Evolutionary conservation across 1,139 yeast genomes (phyloP), one percentile per base, ranked within the genome.

Genomic region (Saccharomyces hybrid): DNA sequence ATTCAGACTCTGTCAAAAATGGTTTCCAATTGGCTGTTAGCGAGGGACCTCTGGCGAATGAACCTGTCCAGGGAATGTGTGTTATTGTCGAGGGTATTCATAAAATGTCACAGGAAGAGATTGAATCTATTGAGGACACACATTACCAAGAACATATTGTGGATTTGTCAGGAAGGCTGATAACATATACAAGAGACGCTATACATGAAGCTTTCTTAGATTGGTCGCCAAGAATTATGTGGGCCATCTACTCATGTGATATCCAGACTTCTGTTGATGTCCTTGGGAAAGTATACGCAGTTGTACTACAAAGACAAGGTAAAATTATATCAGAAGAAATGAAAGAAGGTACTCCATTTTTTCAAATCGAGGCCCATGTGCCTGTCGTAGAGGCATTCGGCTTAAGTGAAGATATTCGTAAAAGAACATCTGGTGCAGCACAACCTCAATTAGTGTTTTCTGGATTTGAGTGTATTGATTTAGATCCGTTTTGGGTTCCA

Each of bases 401-500:
- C 1, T 90, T 95, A 65, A 84, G 96, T 52, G 98, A 93, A 64
- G 98, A 93, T 62, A 88, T 95, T 51, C 78, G 99, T 58, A 93
- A 90, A 73, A 82, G 82, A 63, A 91, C 99, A 0, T 88, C 97
- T 0, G 99, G 99, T 54, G 96, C 97, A 4, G 99, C 99, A 2
- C 87, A 89, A 66, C 99, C 99, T 0, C 99, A 93, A 71, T 77
- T 95, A 56, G 88, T 91, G 5, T 93, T 93, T 66, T 81, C 86
- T 49, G 99, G 99, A 1, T 95, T 80, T 69, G 95, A 90, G 64
- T 75, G 84, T 59, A 79, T 91, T 52, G 96, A 89, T 59, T 81
- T 87, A 61, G 98, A 95, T 74, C 99, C 99, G 46, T 95, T 86
- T 77, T 95, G 99, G 99, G 96, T 93, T 11, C 99, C 99, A n/a